These are phyloP conservation scores for Bryum argenteum DNA, from an alignment of 225 moss, liverwort and hornwort species.

Conservation along the genomic window DNA sequence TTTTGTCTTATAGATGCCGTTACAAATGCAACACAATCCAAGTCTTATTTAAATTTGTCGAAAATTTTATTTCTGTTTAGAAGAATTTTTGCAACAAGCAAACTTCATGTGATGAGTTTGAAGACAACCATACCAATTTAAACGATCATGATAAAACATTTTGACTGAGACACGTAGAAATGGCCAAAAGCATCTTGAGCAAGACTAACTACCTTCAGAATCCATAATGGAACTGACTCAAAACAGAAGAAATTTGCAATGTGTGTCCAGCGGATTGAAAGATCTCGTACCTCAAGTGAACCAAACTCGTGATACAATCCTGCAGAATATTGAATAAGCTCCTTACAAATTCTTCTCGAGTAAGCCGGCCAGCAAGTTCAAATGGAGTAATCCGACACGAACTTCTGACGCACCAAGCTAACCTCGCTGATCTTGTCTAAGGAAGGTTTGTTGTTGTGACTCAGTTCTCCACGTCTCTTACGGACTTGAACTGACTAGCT, in stretches of 20 bases:
- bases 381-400: neutral
- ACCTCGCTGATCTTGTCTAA: neutral
- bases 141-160: neutral
- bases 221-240: neutral
- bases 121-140: neutral
- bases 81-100: neutral
- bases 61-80: too few species aligned
- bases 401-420: neutral
- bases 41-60: too few species aligned
- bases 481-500: constrained; percentile 8
- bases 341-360: neutral
- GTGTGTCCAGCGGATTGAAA: neutral
- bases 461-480: neutral
- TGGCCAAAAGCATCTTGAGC: neutral
- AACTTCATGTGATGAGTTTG: neutral
- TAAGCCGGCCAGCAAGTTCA: neutral
- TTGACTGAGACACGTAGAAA: neutral
- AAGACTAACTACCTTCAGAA: neutral
- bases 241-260: neutral
- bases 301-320: neutral
- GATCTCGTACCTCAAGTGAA: constrained; percentile 17
- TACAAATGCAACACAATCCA: constrained; percentile 2
- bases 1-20: neutral
- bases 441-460: neutral
- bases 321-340: neutral